Evolutionary conservation across 176 grass and related monocot genomes (phyloP).

Genomic region (Musa beccarii): DNA sequence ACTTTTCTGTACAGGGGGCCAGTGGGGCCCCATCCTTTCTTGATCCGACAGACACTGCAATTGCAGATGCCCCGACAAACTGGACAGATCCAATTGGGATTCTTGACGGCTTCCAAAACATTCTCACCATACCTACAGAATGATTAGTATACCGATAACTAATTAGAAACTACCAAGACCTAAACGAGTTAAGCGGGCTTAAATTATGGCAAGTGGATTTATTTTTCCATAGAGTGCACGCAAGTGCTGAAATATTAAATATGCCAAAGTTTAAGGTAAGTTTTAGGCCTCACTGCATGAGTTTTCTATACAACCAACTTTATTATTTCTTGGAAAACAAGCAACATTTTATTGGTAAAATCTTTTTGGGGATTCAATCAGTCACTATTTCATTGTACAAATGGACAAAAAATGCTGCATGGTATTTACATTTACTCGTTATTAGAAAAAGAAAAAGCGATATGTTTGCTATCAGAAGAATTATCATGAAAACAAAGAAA

Average conservation of each 20-base stretch:
- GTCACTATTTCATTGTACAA: not conserved
- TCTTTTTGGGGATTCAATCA: no score
- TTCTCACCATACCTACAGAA: slow-evolving; percentile 83
- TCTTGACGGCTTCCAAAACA: slow-evolving; percentile 72
- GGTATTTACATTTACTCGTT: not conserved
- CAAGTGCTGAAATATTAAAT: not conserved
- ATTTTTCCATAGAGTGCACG: not conserved
- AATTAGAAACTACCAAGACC: not conserved
- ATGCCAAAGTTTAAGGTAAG: no score
- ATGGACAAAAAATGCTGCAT: not conserved
- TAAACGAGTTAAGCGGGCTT: not conserved
- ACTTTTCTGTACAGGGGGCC: slow-evolving; percentile 61
- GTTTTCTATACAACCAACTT: no score
- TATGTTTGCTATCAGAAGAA: no score
- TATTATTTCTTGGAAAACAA: no score
- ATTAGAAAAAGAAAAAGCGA: not conserved
- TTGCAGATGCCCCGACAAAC: slow-evolving; percentile 85
- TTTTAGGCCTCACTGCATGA: no score
- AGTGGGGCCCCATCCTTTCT: slow-evolving; percentile 90
- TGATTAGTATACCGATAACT: not conserved
- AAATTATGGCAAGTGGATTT: not conserved
- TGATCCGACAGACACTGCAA: slow-evolving; percentile 79
- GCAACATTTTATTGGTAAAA: no score
- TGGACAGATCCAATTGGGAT: slow-evolving; percentile 76
- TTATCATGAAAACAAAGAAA: no score